These are phyloP conservation scores for Lachnellula subtilissima DNA, from an alignment of 2,329 filamentous ascomycete genomes.

Conservation along the genomic window DNA sequence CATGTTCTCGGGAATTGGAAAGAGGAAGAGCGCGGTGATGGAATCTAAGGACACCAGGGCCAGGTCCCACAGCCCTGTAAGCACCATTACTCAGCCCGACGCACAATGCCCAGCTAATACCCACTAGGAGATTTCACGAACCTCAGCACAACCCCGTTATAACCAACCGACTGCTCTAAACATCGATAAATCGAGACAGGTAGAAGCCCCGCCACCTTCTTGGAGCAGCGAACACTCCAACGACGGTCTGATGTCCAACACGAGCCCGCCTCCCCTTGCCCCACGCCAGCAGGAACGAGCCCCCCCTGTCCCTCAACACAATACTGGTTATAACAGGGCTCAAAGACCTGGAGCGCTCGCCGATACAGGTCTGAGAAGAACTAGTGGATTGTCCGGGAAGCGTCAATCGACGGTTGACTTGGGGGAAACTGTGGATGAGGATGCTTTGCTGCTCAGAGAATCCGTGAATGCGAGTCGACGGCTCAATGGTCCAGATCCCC, in stretches of 20 bases:
- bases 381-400: constrained; percentile 24
- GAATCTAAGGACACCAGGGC: constrained; percentile 23
- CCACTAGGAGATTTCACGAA: constrained; percentile 19
- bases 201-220: constrained; percentile 29
- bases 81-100: neutral
- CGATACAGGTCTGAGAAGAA: constrained; percentile 26
- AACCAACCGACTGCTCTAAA: constrained; percentile 26
- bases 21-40: constrained; percentile 26
- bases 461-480: constrained; percentile 27
- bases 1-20: constrained; percentile 31
- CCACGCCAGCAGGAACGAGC: constrained; percentile 12
- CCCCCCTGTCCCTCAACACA: constrained; percentile 23
- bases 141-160: constrained; percentile 15
- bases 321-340: constrained; percentile 6
- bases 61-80: constrained; percentile 27
- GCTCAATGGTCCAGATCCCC: constrained; percentile 22
- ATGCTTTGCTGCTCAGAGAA: constrained; percentile 30
- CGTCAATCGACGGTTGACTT: constrained; percentile 27
- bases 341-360: constrained; percentile 15
- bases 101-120: constrained; percentile 7
- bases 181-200: constrained; percentile 25
- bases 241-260: constrained; percentile 28
- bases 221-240: constrained; percentile 30
- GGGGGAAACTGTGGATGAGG: constrained; percentile 28
- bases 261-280: constrained; percentile 22